Conservation (phyloP, 805 yeast genomes). For the Starmerella lactis-condensi region DNA sequence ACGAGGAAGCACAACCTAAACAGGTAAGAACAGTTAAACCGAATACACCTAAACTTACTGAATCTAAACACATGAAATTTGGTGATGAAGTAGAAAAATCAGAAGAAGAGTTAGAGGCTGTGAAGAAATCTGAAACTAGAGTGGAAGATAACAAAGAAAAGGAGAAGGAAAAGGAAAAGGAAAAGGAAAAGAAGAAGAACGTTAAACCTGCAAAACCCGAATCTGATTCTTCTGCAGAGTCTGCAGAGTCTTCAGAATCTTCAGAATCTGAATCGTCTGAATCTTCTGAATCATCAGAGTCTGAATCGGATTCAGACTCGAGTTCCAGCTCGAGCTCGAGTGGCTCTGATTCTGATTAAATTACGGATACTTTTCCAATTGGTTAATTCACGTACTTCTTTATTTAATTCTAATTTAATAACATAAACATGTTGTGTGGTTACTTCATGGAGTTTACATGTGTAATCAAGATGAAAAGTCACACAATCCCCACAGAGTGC, state of each 20-base stretch:
- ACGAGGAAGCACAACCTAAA: constrained; percentile 12
- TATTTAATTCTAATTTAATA: no score
- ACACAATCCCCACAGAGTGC: no score
- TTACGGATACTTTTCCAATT: no score
- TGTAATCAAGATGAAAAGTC: no score
- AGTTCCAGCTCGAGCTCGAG: constrained; percentile 2
- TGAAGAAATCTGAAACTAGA: background rate
- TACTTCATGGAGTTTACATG: no score
- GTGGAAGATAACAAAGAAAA: background rate
- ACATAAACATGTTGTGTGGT: no score
- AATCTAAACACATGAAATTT: background rate
- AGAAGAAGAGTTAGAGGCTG: constrained; percentile 1
- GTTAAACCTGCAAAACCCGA: background rate
- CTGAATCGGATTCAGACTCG: background rate
- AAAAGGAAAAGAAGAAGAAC: background rate
- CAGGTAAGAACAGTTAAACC: no score
- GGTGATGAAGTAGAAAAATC: background rate
- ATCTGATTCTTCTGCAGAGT: background rate
- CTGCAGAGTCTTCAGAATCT: background rate
- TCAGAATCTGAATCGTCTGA: no score
- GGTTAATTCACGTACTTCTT: no score
- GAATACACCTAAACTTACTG: constrained; percentile 1
- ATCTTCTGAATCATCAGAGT: constrained; percentile 17
- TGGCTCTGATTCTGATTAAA: constrained; percentile 1
- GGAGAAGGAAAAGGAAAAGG: background rate